Conservation (phyloP, 2,329 filamentous ascomycete species). For the Acarospora socialis region DNA sequence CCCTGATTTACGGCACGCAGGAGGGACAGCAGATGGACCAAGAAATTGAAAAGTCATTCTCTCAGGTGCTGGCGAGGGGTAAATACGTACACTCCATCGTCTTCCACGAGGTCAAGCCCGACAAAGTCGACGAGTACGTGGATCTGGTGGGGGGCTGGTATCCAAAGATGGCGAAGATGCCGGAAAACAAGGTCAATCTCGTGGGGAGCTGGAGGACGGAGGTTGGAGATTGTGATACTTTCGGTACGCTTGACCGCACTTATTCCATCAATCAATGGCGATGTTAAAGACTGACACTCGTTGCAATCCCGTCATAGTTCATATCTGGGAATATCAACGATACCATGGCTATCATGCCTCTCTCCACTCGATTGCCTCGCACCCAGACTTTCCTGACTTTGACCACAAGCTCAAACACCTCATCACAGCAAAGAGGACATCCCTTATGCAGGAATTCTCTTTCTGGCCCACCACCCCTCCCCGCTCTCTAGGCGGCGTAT, state of each 20-base stretch:
- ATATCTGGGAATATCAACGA: constrained; percentile 98
- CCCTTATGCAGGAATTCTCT: constrained; percentile 97
- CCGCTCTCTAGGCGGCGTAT: constrained; percentile 77
- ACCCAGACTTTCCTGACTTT: constrained; percentile 73
- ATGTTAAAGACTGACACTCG: no score
- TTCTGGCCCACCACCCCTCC: constrained; percentile 97
- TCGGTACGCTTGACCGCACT: constrained; percentile 45
- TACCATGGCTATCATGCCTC: constrained; percentile 94
- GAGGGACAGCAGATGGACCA: constrained; percentile 88
- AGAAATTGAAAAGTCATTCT: constrained; percentile 92
- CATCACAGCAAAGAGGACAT: constrained; percentile 71
- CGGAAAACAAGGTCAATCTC: constrained; percentile 86
- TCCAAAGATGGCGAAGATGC: constrained; percentile 67
- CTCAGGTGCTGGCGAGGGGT: constrained; percentile 81
- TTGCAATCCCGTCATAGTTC: constrained; percentile 51
- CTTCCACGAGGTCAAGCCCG: constrained; percentile 87
- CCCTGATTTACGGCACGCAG: constrained; percentile 91
- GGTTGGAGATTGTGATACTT: constrained; percentile 92
- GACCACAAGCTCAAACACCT: constrained; percentile 73
- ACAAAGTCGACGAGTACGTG: constrained; percentile 90
- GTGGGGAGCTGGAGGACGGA: constrained; percentile 98
- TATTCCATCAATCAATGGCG: constrained; percentile 15
- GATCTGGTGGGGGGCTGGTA: constrained; percentile 85
- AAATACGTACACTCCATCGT: constrained; percentile 99
- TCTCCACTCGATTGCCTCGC: constrained; percentile 65